Base-by-base conservation (phyloP, 2,329 filamentous ascomycete genomes). In the Chaetoscypha palmicola region DNA sequence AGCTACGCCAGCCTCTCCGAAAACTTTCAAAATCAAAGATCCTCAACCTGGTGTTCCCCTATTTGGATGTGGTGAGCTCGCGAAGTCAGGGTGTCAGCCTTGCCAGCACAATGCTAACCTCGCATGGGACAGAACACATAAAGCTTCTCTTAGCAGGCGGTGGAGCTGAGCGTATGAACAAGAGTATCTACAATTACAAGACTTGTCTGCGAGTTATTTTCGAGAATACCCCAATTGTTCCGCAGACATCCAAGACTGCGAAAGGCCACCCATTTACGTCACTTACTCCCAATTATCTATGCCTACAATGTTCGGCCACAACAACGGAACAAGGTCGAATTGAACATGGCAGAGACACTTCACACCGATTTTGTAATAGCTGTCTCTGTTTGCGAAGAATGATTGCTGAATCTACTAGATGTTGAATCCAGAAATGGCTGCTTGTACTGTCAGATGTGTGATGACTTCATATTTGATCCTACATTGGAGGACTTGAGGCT, bases 391-490 rank as follows among this genome's bases (percentile, higher is more conserved):
- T 38, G 8, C 22, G 10, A 12, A 14, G n/a, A 28, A 20, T 20
- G 30, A 32, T 43, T 31, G 40, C 43, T 49, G 28, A 51, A 36
- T 28, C n/a, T 16, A 32, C 37, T 54, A 89, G 85, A 84, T 59
- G 83, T 90, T 30, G 86, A 92, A 58, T 91, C 86, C 19, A 73
- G 80, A 46, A 82, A 76, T 53, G 86, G 86, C 30, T 74, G 79
- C 38, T 68, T 92, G 5, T 91, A 83, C 64, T 92, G 86, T 63
- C 83, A 88, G 52, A 81, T 87, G 60, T 92, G 86, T 60, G 77
- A 85, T 59, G 86, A 92, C 61, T 80, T 87, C 51, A 81, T 92
- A 23, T 91, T 86, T 73, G 86, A 92, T 55, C 83, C 85, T 4
- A 85, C 83, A 4, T 69, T 92, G 4, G 86, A 92, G 59, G 81